These are phyloP conservation scores for Mortierella claussenii DNA, from an alignment of 192 early-diverging fungal species.

Conservation along the genomic window DNA sequence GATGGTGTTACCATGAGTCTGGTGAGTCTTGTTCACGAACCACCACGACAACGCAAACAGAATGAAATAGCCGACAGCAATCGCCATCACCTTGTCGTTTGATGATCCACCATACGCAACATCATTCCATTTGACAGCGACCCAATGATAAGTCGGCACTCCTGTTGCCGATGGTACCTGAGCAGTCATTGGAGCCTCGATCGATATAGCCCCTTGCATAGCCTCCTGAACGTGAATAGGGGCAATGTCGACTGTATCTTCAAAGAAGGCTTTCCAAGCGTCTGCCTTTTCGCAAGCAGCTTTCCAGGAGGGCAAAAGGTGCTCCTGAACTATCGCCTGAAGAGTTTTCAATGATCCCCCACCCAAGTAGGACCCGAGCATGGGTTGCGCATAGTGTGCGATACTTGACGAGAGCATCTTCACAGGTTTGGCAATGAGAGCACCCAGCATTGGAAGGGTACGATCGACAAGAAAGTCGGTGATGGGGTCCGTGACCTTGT, in stretches of 20 bases:
- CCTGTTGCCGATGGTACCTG: not conserved
- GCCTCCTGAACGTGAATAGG: constrained; percentile 16
- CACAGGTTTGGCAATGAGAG: constrained; percentile 29
- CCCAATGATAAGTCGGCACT: constrained; percentile 9
- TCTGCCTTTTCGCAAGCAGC: constrained; percentile 1
- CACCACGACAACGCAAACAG: constrained; percentile 60
- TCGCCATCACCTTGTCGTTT: constrained; percentile 66
- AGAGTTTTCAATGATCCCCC: constrained; percentile 32
- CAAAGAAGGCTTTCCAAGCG: constrained; percentile 10
- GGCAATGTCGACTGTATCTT: not conserved
- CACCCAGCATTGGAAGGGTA: constrained; percentile 51
- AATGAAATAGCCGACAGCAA: constrained; percentile 70
- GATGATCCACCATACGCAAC: constrained; percentile 60
- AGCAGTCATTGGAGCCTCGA: not conserved
- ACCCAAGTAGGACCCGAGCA: constrained; percentile 29
- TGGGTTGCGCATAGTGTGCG: constrained; percentile 4
- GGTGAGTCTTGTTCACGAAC: constrained; percentile 54
- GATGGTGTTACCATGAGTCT: constrained; percentile 56
- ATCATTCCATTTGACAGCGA: constrained; percentile 53
- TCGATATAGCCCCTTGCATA: not conserved
- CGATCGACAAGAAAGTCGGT: constrained; percentile 74
- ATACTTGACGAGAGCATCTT: constrained; percentile 1
- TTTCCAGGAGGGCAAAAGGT: constrained; percentile 21
- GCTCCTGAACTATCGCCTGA: constrained; percentile 19
- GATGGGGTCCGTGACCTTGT: constrained; percentile 78